Evolutionary conservation across 257 asterid species (phyloP).

Genomic region (Verbena officinalis): DNA sequence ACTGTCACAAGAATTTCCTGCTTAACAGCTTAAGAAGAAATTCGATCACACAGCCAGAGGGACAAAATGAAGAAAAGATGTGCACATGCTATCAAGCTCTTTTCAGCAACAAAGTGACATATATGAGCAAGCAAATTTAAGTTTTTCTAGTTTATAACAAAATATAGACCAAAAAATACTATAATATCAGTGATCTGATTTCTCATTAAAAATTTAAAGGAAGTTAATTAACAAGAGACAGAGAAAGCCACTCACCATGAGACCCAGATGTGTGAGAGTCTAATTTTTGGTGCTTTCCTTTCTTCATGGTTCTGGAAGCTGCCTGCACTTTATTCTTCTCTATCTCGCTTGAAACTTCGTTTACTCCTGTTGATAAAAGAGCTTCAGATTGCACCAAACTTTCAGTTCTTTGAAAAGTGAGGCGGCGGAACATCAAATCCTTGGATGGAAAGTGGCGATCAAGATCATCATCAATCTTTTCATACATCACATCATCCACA

Average conservation of each 20-base stretch:
- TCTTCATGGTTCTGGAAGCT: slow-evolving; percentile 44
- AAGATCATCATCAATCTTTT: slow-evolving; percentile 51
- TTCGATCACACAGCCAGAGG: not conserved
- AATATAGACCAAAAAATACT: not conserved
- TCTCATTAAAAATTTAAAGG: not conserved
- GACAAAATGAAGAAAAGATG: not conserved
- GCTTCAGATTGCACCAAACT: slow-evolving; percentile 95
- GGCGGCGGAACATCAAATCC: slow-evolving; percentile 75
- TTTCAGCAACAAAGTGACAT: not conserved
- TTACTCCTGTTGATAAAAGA: slow-evolving; percentile 52
- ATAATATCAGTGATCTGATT: slow-evolving; percentile 3
- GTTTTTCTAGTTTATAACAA: not conserved
- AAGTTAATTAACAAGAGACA: slow-evolving; percentile 13
- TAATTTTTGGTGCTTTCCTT: slow-evolving; percentile 51
- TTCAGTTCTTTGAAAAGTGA: slow-evolving; percentile 70
- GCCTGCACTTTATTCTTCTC: slow-evolving; percentile 41
- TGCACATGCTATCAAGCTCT: not conserved
- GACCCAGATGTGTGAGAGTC: slow-evolving; percentile 30
- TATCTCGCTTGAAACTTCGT: slow-evolving; percentile 30
- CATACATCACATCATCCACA: slow-evolving; percentile 87
- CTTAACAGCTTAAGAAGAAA: not conserved
- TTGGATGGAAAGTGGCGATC: slow-evolving; percentile 45
- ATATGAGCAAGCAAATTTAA: too few relatives aligned
- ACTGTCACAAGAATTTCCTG: not conserved
- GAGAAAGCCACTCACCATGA: slow-evolving; percentile 38